Conservation (phyloP, 768 basidiomycete genomes). For the Amanita muscaria region DNA sequence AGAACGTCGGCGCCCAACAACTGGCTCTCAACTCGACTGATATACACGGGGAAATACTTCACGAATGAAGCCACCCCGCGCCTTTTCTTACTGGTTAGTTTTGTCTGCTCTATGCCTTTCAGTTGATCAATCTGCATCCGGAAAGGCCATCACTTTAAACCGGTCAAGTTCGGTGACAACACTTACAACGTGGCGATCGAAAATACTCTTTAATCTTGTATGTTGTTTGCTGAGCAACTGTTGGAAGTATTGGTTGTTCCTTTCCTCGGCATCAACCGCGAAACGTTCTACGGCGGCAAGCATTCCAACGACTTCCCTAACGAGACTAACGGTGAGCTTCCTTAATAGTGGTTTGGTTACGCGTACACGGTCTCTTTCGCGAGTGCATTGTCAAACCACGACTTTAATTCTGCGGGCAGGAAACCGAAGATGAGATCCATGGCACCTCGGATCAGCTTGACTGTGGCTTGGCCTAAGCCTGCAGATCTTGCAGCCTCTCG, state of each 20-base stretch:
- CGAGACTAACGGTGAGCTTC: constrained; percentile 6
- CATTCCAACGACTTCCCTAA: constrained; percentile 80
- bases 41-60: constrained; percentile 86
- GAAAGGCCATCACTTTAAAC: background rate
- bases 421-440: constrained; percentile 97
- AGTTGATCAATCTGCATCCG: constrained; percentile 70
- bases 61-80: constrained; percentile 89
- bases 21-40: constrained; percentile 76
- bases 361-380: constrained; percentile 67
- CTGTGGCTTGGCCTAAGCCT: constrained; percentile 57
- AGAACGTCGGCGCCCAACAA: constrained; percentile 68
- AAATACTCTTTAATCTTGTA: constrained; percentile 59
- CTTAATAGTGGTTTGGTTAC: constrained; percentile 4
- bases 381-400: constrained; percentile 76
- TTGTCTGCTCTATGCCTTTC: constrained; percentile 81
- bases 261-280: constrained; percentile 69
- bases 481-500: constrained; percentile 76
- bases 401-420: constrained; percentile 71
- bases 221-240: constrained; percentile 78
- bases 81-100: constrained; percentile 85
- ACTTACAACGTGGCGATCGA: constrained; percentile 69
- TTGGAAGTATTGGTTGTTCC: constrained; percentile 65
- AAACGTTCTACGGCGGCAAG: constrained; percentile 72
- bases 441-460: constrained; percentile 77
- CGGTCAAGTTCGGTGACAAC: background rate